phyloP scores from a whole-genome alignment of 306 rosid species.

The Chamaecrista fasciculata region DNA sequence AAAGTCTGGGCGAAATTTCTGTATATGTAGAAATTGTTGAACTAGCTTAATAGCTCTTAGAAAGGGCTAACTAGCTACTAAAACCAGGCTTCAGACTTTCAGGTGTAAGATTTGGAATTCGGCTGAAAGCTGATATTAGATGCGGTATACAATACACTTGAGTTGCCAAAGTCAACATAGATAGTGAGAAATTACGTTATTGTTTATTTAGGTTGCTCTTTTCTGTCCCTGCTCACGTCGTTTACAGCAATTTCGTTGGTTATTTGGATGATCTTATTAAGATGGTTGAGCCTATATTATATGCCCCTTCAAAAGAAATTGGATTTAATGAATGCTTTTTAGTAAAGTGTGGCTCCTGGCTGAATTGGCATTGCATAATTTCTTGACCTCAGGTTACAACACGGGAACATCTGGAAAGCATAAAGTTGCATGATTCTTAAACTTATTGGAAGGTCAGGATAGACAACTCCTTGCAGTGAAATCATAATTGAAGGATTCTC shows the following conservation, averaged over 20 bases:
- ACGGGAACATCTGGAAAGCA: constrained; percentile 20
- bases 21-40: not conserved
- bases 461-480: not conserved
- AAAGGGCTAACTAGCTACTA: not conserved
- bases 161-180: not conserved
- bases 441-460: not conserved
- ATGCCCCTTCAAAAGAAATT: not conserved
- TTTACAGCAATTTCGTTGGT: constrained; percentile 8
- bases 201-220: not conserved
- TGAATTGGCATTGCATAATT: constrained; percentile 20
- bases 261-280: constrained; percentile 3
- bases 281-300: constrained; percentile 5
- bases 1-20: not conserved
- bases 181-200: constrained; percentile 7
- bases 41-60: not conserved
- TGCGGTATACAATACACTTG: not conserved
- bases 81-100: not conserved
- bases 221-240: not conserved
- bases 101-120: constrained; percentile 9
- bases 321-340: not conserved
- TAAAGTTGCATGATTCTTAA: constrained; percentile 39
- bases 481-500: not conserved
- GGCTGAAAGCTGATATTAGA: not conserved
- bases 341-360: constrained; percentile 9
- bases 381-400: constrained; percentile 29